Percentiles rank a stretch among this genome's conserved stretches.
Evolutionary conservation across 2,329 filamentous ascomycete genomes (phyloP).

Genomic region (Fusarium sp.): DNA sequence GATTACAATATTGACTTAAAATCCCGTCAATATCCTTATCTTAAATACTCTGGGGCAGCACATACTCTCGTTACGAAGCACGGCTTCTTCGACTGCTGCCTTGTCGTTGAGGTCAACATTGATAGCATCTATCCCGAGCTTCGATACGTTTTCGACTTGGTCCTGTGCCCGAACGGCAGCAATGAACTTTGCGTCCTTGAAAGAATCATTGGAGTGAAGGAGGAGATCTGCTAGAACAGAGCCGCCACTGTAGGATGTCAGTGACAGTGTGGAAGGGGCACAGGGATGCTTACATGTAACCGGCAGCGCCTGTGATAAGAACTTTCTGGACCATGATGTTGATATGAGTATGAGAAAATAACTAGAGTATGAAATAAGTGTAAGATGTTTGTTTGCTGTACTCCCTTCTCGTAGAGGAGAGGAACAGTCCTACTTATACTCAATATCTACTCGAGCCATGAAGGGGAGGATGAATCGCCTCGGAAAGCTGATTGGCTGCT

Average conservation of each 20-base stretch:
- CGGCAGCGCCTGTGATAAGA: slow-evolving; percentile 52
- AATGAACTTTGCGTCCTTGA: slow-evolving; percentile 43
- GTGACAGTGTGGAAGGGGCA: background rate
- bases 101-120: slow-evolving; percentile 49
- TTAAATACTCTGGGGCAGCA: fast-evolving
- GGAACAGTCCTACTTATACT: background rate
- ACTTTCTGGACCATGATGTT: slow-evolving; percentile 39
- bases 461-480: background rate
- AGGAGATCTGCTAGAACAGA: slow-evolving; percentile 51
- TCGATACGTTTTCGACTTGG: slow-evolving; percentile 47
- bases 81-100: slow-evolving; percentile 27
- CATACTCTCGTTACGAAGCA: slow-evolving; percentile 45
- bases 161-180: slow-evolving; percentile 51
- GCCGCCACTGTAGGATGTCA: slow-evolving; percentile 46
- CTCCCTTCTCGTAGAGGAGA: background rate
- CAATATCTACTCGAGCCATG: background rate
- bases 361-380: background rate
- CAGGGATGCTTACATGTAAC: slow-evolving; percentile 45
- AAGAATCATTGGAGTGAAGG: slow-evolving; percentile 24
- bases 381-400: background rate
- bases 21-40: background rate
- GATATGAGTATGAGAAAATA: background rate
- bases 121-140: slow-evolving; percentile 47
- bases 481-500: background rate
- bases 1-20: slow-evolving; percentile 51